Conservation (phyloP, 306 rosid species). For the Vigna mungo region DNA sequence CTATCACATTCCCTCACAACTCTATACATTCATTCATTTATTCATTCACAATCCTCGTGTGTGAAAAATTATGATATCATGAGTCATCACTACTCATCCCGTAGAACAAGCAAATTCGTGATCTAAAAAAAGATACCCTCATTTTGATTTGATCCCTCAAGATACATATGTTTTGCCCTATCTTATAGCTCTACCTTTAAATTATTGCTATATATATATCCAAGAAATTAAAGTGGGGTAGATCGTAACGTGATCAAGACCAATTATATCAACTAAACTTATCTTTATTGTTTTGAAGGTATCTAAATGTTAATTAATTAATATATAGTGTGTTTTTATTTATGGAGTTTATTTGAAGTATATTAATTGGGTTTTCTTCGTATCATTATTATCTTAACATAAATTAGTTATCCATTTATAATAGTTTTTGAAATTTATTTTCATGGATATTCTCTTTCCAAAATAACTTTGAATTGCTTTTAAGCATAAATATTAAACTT, state of each 20-base stretch:
- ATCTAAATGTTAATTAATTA: not conserved
- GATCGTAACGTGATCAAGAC: not conserved
- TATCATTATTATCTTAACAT: too few relatives aligned
- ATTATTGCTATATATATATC: not conserved
- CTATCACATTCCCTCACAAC: constrained; percentile 32
- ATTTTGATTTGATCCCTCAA: constrained; percentile 21
- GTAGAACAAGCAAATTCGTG: constrained; percentile 5
- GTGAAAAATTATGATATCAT: not conserved
- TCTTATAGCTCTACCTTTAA: not conserved
- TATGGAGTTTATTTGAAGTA: not conserved
- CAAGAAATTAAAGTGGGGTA: not conserved
- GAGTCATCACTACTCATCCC: constrained; percentile 25
- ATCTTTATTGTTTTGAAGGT: not conserved
- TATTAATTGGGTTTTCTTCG: too few relatives aligned
- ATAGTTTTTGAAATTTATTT: too few relatives aligned
- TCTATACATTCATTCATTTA: constrained; percentile 23
- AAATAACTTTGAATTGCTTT: too few relatives aligned
- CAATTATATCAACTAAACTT: not conserved
- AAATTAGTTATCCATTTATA: too few relatives aligned
- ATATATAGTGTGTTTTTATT: too few relatives aligned
- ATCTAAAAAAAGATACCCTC: constrained; percentile 30
- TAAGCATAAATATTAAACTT: too few relatives aligned
- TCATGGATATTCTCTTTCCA: too few relatives aligned
- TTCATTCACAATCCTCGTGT: not conserved
- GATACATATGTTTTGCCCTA: not conserved